Evolutionary conservation across 768 basidiomycete genomes (phyloP).

Genomic region (Leccinum sublutescens): DNA sequence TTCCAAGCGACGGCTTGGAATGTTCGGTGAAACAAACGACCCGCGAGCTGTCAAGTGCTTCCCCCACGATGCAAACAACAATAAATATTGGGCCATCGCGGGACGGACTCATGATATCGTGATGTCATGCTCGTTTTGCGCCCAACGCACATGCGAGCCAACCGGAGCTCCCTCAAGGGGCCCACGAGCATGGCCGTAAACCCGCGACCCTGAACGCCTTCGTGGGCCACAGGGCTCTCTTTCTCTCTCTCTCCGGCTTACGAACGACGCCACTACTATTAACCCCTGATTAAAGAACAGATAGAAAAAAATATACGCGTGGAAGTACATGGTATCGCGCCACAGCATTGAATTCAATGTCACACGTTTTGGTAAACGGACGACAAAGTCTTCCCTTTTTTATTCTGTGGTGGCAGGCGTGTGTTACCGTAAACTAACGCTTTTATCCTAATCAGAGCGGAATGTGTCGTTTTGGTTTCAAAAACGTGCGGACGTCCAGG

Average conservation of each 20-base stretch:
- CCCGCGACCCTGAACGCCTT: slow-evolving; percentile 12
- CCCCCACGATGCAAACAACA: not conserved
- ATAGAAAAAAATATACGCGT: not conserved
- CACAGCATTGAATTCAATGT: not conserved
- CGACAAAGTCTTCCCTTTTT: not conserved
- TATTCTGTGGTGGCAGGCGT: not conserved
- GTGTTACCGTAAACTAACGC: not conserved
- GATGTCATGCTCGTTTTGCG: not conserved
- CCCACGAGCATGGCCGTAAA: not conserved
- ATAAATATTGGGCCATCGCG: not conserved
- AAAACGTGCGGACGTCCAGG: not conserved
- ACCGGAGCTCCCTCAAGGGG: not conserved
- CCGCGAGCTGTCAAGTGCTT: not conserved
- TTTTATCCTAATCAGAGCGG: not conserved
- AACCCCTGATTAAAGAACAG: not conserved
- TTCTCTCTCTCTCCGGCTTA: not conserved
- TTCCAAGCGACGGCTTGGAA: not conserved
- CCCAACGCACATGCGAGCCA: not conserved
- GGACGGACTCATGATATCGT: not conserved
- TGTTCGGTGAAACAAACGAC: not conserved
- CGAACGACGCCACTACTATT: not conserved
- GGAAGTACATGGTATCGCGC: not conserved
- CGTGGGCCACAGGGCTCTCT: not conserved
- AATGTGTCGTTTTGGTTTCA: not conserved
- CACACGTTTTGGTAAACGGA: not conserved